Evolutionary conservation across 2,329 filamentous ascomycete species (phyloP), one percentile per base, ranked within the genome.

Genomic region (Tolypocladium guangdongense): DNA sequence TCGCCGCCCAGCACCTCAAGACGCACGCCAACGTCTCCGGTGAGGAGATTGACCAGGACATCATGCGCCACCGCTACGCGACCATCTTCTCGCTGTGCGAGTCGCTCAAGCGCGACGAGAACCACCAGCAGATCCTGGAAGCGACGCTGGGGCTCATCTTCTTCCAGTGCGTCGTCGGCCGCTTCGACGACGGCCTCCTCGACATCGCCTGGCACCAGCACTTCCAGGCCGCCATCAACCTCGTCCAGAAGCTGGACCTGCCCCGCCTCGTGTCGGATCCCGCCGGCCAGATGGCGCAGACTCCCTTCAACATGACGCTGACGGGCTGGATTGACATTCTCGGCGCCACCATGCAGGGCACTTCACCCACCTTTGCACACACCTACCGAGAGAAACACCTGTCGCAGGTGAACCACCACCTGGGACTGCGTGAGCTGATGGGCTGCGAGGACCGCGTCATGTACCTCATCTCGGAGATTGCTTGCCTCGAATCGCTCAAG

Each of bases 171-270:
- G 86, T 89, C 30, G 92, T 97, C 58, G 92, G 92, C 52, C 83
- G 88, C 62, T 84, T 87, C 37, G 87, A 93, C 62, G 90, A 96
- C 66, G 81, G 81, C 48, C 82, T 96, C 27, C 87, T 89, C 18
- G 91, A 97, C 66, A 95, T 97, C 62, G 85, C 91, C 24, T 99
- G 93, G 93, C 88, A 92, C 73, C 88, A 95, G 68, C 93, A 99
- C 74, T 96, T 97, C 74, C 87, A 95, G 68, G 91, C 91, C 4
- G 92, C 87, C 22, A 86, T 87, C 60, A 90, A 84, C 61, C 78
- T 97, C 52, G 88, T 96, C 27, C 82, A 87, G 67, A 91, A 89
- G 71, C 84, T 97, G 36, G 84, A 91, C 55, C 82, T 97, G 39
- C 86, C 88, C 11, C 77, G 78, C 39, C 69, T 84, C 49, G 82